Evolutionary conservation across 140 eudicot genomes (phyloP), one percentile per base, ranked within the genome.

Genomic region (Erigeron philadelphicus): DNA sequence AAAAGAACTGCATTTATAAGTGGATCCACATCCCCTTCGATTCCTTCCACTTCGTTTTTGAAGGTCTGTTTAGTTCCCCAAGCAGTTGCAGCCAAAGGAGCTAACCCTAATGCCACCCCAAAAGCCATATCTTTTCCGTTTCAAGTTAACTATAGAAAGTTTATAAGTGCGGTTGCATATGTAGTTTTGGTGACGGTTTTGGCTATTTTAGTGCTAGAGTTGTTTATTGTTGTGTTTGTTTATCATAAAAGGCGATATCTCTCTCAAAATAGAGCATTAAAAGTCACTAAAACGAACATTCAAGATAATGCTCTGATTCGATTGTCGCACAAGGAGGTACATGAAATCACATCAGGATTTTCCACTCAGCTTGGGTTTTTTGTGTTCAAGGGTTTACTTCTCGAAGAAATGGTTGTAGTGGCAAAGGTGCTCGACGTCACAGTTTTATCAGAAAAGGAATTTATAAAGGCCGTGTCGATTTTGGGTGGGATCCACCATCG

Each of bases 401-500:
- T 78, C 0, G 84, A 84, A 53, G 75, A 75, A 76, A 67, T 74
- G 35, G 69, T 67, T 0, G 74, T 86, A 23, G 74, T 76, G 16
- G 96, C 78, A 16, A 88, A 86, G 75, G 76, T 88, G 68, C 72
- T 88, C 15, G 75, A 79, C 23, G 71, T 38, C 13, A 75, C 80
- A 2, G 83, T 48, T 56, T 75, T 79, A 40, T 79, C 94, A 11
- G 96, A 88, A 73, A 88, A 80, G 76, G 90, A 86, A 18, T 88
- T 86, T 58, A 78, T 87, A 44, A 77, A 73, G 47, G 79, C 79
- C 23, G 86, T 79, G 40, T 75, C 88, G 46, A 80, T 73, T 63
- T 71, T 88, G 73, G 87, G 96, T 7, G 87, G 90, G 49, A 88
- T 82, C 13, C 96, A 88, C 71, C 96, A 88, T 48, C 72, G 94